phyloP scores from a whole-genome alignment of 257 asterid genomes.

The Scutellaria baicalensis region DNA sequence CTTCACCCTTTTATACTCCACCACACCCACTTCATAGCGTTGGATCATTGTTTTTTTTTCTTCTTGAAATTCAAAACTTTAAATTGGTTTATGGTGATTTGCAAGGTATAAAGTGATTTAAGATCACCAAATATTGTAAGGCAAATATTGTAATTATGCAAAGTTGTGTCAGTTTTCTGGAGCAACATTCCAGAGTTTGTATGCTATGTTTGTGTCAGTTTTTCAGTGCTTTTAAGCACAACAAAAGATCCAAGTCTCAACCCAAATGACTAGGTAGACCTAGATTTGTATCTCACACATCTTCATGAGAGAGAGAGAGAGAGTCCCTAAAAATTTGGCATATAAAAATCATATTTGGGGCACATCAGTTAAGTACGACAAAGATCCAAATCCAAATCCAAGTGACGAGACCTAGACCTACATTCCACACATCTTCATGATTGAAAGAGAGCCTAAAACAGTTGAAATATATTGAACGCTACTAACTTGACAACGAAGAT shows the following conservation, averaged over 20 bases:
- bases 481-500: background rate
- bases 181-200: background rate
- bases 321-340: too few species aligned
- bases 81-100: background rate
- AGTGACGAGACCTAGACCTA: too few species aligned
- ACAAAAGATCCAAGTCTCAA: too few species aligned
- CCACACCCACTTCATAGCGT: slow-evolving; percentile 37
- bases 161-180: background rate
- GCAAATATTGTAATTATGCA: background rate
- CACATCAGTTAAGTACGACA: too few species aligned
- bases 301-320: too few species aligned
- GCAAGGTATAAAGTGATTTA: background rate
- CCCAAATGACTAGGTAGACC: too few species aligned
- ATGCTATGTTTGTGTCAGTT: too few species aligned
- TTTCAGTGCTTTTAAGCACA: too few species aligned
- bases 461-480: background rate
- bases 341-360: too few species aligned
- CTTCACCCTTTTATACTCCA: slow-evolving; percentile 68
- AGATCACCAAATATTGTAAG: background rate
- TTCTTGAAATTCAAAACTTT: background rate
- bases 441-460: background rate
- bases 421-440: too few species aligned
- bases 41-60: slow-evolving; percentile 12
- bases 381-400: too few species aligned
- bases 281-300: too few species aligned